Base-by-base conservation (phyloP, 352 stramenopile species). In the Blastocystis sp. region DNA sequence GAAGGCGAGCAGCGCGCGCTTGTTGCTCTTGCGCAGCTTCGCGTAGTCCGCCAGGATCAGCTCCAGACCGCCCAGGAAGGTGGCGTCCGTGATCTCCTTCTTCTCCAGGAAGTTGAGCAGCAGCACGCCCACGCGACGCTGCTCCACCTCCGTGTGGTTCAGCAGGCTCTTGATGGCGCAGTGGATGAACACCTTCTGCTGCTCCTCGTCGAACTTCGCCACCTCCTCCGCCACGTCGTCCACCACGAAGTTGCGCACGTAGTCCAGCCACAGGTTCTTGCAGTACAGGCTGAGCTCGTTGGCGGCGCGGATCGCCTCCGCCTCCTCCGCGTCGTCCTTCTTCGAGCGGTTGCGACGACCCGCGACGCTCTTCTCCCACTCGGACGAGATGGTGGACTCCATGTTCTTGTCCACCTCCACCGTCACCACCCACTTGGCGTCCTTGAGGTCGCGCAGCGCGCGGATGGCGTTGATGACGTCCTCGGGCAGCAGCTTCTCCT, bases 221-320 rank as follows among this genome's bases (percentile, higher is more conserved):
- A 80, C 69, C 4, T 80, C 69, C 21, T 80, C 69, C 2, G 50
- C 39, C 10, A 80, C 26, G 35, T 80, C 69, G 13, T 80, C 69
- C 37, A 80, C 69, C 29, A 80, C 69, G 39, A 80, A 80, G 39
- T 80, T 63, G 55, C n/a, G 69, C 35, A 80, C 69, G 35, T 62
- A 80, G 39, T 80, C 69, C 39, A 63, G 29, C 69, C 69, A 80
- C 39, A 80, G 55, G 35, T 80, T 80, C 69, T 80, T 63, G 55
- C 69, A 80, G 39, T 62, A 80, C 24, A 80, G 37, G 21, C 6
- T 39, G 19, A 80, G 39, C 26, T 80, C 69, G 39, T 80, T 80
- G 3, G 39, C 33, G 3, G 39, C 33, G 13, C 69, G 69, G 1
- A 80, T 21, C 39, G 39, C 24, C 39, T 80, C 69, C 10, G 69